Base-by-base conservation (phyloP, 2,329 filamentous ascomycete genomes). In the Pseudogymnoascus verrucosus region DNA sequence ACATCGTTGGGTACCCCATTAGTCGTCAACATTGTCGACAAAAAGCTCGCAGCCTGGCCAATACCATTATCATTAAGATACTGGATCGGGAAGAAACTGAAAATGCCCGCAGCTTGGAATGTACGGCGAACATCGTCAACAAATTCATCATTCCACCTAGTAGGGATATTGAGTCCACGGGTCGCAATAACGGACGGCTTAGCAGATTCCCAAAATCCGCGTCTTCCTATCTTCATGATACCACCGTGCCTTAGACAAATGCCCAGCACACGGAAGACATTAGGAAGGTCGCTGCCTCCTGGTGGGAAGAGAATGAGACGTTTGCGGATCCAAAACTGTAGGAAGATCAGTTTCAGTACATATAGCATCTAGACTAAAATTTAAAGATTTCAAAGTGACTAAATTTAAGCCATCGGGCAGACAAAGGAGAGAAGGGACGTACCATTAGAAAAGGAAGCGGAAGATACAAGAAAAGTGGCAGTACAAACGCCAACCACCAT, bases 1-100 rank as follows among this genome's bases (percentile, higher is more conserved):
- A 91, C 77, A 72, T 92, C 89, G 78, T 91, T 91, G 70, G 89
- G 89, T 3, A 89, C 82, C 37, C 89, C 88, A 71, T 88, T 79
- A 2, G 86, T 82, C 62, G 81, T 69, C 87, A 89, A 83, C 84
- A 71, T 90, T 86, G 72, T 90, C 87, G 36, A 92, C 88, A 88
- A 89, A 91, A 63, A 84, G 84, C 69, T 93, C 88, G 67, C 93
- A 88, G 69, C 90, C 90, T 0, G 85, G 87, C 86, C 92, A 90
- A 88, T 87, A 91, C 0, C 82, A 34, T 60, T 61, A 61, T 68
- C 65, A 26, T 68, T 67, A 47, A 65, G 62, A 12, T 68, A 60
- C 34, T 78, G 80, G 19, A 80, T 73, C 11, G 78, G 78, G 63
- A 76, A 78, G 73, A 78, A 80, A 19, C 78, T 66, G 73, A 89